Evolutionary conservation across 805 yeast species (phyloP).

Genomic region (Monosporozyma siamensis): DNA sequence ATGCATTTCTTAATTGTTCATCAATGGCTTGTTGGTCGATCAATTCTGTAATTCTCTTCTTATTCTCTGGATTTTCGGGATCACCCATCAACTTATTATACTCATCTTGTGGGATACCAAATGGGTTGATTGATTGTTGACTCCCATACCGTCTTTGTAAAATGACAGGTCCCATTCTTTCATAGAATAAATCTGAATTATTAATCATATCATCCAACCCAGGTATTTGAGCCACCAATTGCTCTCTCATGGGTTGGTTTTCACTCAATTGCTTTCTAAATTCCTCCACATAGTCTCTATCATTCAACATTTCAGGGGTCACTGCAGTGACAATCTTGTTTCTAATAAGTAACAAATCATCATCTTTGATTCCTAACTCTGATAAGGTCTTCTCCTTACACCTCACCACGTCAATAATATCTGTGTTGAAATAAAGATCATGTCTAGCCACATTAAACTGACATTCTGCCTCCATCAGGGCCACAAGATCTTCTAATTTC

Average conservation of each 20-base stretch:
- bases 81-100: slow-evolving; percentile 45
- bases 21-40: slow-evolving; percentile 66
- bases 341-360: slow-evolving; percentile 45
- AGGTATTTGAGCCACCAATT: slow-evolving; percentile 36
- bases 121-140: slow-evolving; percentile 12
- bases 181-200: slow-evolving; percentile 41
- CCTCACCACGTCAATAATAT: slow-evolving; percentile 25
- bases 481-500: slow-evolving; percentile 57
- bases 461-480: slow-evolving; percentile 64
- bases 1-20: slow-evolving; percentile 69
- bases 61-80: slow-evolving; percentile 65
- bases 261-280: slow-evolving; percentile 40
- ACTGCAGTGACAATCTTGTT: slow-evolving; percentile 17
- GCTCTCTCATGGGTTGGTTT: slow-evolving; percentile 34
- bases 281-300: slow-evolving; percentile 33
- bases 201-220: slow-evolving; percentile 37
- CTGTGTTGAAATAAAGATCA: slow-evolving; percentile 40
- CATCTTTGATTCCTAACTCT: slow-evolving; percentile 42
- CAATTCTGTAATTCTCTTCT: slow-evolving; percentile 53
- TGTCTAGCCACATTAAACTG: slow-evolving; percentile 40
- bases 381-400: slow-evolving; percentile 33
- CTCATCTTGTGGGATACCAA: slow-evolving; percentile 38
- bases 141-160: slow-evolving; percentile 25
- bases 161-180: slow-evolving; percentile 31
- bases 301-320: slow-evolving; percentile 6